Conservation (phyloP, 768 basidiomycete genomes). For the Leccinum subgranulosum region DNA sequence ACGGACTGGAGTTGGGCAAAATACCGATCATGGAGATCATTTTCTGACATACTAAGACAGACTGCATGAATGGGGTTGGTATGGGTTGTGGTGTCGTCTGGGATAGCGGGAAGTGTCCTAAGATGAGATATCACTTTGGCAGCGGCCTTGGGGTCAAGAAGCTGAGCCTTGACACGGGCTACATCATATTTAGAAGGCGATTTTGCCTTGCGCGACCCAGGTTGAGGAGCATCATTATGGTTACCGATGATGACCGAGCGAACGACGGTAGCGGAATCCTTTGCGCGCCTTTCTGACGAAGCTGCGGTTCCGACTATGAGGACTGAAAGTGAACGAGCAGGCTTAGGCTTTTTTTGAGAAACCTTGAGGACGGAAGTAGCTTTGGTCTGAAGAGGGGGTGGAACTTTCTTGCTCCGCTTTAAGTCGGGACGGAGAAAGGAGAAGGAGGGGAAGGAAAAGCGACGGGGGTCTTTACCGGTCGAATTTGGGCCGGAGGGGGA, state of each 20-base stretch:
- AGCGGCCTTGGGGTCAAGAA: conserved; percentile 64
- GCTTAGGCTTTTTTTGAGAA: conserved; percentile 39
- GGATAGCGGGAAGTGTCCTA: conserved; percentile 47
- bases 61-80: conserved; percentile 70
- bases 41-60: conserved; percentile 62
- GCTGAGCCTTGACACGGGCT: conserved; percentile 62
- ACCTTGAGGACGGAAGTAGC: conserved; percentile 36
- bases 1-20: conserved; percentile 53
- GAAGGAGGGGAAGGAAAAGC: conserved; percentile 49
- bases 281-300: conserved; percentile 57
- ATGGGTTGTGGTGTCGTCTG: conserved; percentile 7
- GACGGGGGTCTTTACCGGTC: conserved; percentile 31
- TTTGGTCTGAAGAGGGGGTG: conserved; percentile 14
- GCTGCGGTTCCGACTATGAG: conserved; percentile 27
- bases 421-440: conserved; percentile 38
- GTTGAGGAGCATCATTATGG: conserved; percentile 24
- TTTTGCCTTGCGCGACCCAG: conserved; percentile 38
- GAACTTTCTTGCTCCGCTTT: conserved; percentile 23
- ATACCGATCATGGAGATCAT: conserved; percentile 56
- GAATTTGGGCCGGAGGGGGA: conserved; percentile 8
- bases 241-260: conserved; percentile 70
- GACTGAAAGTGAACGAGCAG: conserved; percentile 32
- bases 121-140: conserved; percentile 72
- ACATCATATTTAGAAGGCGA: conserved; percentile 49
- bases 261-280: conserved; percentile 58